phyloP scores from a whole-genome alignment of 495 filamentous ascomycete species.

The Aspergillus biplanus region DNA sequence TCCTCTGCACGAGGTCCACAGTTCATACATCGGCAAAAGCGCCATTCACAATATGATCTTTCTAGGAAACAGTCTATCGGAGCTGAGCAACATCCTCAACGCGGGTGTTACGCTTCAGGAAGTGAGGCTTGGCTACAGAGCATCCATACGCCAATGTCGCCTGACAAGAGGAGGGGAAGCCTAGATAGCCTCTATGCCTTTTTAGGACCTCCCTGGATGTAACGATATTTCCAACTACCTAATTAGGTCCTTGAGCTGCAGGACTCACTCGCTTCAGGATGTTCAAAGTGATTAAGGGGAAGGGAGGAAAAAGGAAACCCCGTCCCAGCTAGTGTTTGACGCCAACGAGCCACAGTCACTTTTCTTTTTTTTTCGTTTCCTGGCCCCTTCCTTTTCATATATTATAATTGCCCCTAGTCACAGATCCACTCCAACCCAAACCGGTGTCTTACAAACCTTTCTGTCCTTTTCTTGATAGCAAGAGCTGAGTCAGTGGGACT shows the following conservation, averaged over 20 bases:
- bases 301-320: background rate
- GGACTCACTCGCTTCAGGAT: background rate
- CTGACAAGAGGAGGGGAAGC: constrained; percentile 20
- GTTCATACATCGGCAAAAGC: constrained; percentile 15
- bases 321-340: constrained; percentile 4
- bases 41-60: constrained; percentile 2
- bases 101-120: constrained; percentile 25
- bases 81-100: constrained; percentile 23
- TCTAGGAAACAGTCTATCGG: constrained; percentile 7
- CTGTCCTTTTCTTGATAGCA: constrained; percentile 11
- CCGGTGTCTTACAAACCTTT: constrained; percentile 11
- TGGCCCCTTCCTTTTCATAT: constrained; percentile 1
- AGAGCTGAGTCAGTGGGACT: constrained; percentile 17
- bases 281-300: background rate
- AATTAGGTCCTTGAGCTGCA: background rate
- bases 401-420: constrained; percentile 9
- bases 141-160: constrained; percentile 21
- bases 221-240: constrained; percentile 4
- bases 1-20: constrained; percentile 8
- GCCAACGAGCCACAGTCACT: background rate
- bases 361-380: background rate
- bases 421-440: constrained; percentile 20
- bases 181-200: constrained; percentile 16
- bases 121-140: constrained; percentile 21
- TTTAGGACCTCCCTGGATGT: constrained; percentile 12